Percentiles rank a stretch among this genome's conserved stretches.
phyloP scores from a whole-genome alignment of 257 asterid species.

The Nicotiana undulata region DNA sequence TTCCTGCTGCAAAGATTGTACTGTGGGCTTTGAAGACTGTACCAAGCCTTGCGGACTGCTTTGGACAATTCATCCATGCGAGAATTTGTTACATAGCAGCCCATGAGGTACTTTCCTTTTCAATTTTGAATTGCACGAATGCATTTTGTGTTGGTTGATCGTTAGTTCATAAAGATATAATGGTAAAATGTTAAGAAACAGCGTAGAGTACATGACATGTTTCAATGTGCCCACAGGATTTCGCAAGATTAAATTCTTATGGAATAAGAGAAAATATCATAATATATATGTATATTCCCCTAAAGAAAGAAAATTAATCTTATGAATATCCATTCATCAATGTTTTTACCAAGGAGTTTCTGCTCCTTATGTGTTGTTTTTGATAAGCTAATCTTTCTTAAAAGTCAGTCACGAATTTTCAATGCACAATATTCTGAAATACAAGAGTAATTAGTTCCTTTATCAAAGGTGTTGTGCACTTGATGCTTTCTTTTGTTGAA shows the following conservation, averaged over 20 bases:
- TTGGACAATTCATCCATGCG: conserved; percentile 55
- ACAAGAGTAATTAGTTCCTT: neutral
- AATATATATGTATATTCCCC: neutral
- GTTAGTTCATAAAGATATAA: neutral
- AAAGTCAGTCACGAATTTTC: neutral
- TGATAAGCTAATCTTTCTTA: neutral
- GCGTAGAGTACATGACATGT: neutral
- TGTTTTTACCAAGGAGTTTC: neutral
- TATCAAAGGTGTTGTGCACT: neutral
- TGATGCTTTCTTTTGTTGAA: neutral
- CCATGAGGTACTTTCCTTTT: conserved; percentile 32
- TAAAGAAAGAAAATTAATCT: neutral
- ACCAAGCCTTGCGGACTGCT: conserved; percentile 74
- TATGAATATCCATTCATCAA: neutral
- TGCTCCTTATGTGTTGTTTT: neutral
- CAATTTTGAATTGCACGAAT: neutral
- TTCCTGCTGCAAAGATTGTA: conserved; percentile 56
- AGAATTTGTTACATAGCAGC: conserved; percentile 42
- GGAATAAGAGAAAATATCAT: neutral
- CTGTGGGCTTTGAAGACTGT: conserved; percentile 68
- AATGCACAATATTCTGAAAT: neutral
- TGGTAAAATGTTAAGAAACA: neutral
- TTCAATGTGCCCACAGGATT: neutral
- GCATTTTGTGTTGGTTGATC: neutral
- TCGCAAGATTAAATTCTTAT: neutral